Evolutionary conservation across 148 eudicot genomes (phyloP).

Genomic region (Heliamphora exappendiculata): DNA sequence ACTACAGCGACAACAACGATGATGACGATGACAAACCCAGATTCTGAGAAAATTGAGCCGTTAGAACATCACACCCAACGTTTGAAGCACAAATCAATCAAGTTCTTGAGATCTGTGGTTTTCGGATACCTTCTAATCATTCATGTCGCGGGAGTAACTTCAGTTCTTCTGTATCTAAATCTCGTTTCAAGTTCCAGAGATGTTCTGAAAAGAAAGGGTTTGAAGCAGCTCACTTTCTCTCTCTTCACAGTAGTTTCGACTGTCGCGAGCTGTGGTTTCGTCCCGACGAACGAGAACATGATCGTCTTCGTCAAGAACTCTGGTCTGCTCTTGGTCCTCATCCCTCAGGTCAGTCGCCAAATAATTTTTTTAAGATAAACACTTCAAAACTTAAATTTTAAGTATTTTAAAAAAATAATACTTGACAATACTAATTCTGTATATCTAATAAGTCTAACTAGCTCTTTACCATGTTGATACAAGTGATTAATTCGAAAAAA

Average conservation of each 20-base stretch:
- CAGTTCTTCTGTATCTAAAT: slow-evolving; percentile 27
- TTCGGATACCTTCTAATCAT: slow-evolving; percentile 26
- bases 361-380: too few species aligned
- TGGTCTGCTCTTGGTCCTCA: slow-evolving; percentile 44
- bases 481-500: too few species aligned
- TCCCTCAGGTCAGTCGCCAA: slow-evolving; percentile 64
- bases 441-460: too few species aligned
- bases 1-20: background rate
- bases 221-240: slow-evolving; percentile 34
- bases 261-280: slow-evolving; percentile 64
- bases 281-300: slow-evolving; percentile 83
- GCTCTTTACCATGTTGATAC: too few species aligned
- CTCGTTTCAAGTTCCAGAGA: slow-evolving; percentile 29
- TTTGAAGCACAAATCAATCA: slow-evolving; percentile 29
- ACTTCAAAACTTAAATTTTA: too few species aligned
- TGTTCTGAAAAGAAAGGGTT: slow-evolving; percentile 39
- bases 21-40: background rate
- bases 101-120: slow-evolving; percentile 25
- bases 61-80: background rate
- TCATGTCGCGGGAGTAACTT: slow-evolving; percentile 29
- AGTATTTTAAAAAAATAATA: too few species aligned
- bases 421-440: too few species aligned
- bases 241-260: slow-evolving; percentile 54
- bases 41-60: background rate
- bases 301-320: slow-evolving; percentile 44